These are phyloP conservation scores for Paecilomyces fulvus DNA, from an alignment of 2,329 filamentous ascomycete species.

Conservation along the genomic window DNA sequence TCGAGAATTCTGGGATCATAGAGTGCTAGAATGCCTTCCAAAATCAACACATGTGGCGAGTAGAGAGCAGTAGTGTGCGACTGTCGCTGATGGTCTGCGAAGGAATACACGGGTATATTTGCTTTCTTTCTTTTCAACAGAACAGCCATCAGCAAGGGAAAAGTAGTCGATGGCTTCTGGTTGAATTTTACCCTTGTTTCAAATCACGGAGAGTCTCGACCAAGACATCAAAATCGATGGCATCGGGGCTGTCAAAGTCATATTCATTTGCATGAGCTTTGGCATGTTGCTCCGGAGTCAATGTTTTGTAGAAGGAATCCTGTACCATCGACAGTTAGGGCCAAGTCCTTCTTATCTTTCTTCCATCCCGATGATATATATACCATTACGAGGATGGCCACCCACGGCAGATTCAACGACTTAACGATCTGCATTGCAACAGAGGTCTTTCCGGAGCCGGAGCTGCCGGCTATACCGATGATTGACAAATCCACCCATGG, in stretches of 20 bases:
- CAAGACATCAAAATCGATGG: constrained; percentile 87
- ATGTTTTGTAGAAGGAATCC: constrained; percentile 96
- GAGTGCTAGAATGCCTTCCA: constrained; percentile 93
- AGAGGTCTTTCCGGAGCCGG: constrained; percentile 91
- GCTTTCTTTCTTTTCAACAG: constrained; percentile 40
- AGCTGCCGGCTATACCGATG: constrained; percentile 91
- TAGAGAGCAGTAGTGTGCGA: constrained; percentile 80
- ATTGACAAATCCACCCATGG: constrained; percentile 96
- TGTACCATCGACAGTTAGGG: constrained; percentile 28
- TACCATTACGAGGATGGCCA: constrained; percentile 95
- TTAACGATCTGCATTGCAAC: constrained; percentile 85
- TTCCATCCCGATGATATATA: constrained; percentile 22
- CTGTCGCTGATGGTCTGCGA: constrained; percentile 77
- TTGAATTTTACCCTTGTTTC: constrained; percentile 68
- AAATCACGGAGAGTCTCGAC: constrained; percentile 72
- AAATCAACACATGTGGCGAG: constrained; percentile 87
- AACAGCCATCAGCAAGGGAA: constrained; percentile 8
- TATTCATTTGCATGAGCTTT: constrained; percentile 84
- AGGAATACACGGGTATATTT: constrained; percentile 92
- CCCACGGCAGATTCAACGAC: constrained; percentile 88
- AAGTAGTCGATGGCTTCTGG: background rate
- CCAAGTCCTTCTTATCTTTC: constrained; percentile 6
- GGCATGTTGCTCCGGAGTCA: constrained; percentile 68
- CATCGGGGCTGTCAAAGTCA: constrained; percentile 90
- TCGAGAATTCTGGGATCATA: constrained; percentile 81